A percentile compares a stretch with the other conserved stretches of the same genome.
Conservation (phyloP, 805 yeast species). For the Saccharomycopsis malanga region DNA sequence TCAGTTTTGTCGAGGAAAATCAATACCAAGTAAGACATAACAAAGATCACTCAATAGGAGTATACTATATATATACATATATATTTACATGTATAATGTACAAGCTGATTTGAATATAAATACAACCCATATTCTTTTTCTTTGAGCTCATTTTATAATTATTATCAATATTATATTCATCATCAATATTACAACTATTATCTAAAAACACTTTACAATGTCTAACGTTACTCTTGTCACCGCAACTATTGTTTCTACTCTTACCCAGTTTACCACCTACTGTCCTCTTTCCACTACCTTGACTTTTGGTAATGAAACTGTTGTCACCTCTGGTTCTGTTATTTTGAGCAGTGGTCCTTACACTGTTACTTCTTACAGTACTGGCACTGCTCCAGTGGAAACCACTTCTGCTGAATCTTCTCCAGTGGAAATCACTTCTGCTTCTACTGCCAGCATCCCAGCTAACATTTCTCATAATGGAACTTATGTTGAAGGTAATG, state of each 20-base stretch:
- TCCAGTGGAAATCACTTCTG: not conserved
- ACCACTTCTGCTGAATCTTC: not conserved
- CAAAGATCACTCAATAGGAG: no score
- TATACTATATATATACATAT: no score
- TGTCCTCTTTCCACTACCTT: conserved; percentile 19
- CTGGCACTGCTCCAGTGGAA: conserved; percentile 1
- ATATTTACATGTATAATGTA: no score
- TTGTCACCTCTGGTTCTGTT: conserved; percentile 17
- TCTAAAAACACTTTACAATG: conserved; percentile 7
- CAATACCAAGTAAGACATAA: no score
- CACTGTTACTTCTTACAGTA: conserved; percentile 3
- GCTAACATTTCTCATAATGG: conserved; percentile 3
- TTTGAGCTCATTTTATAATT: no score
- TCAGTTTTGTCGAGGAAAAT: no score
- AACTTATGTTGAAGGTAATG: conserved; percentile 9
- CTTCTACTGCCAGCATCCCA: conserved; percentile 6
- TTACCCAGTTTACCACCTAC: conserved; percentile 18
- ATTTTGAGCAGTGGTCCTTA: not conserved
- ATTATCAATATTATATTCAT: no score
- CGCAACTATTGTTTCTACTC: conserved; percentile 3
- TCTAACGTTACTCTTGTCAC: conserved; percentile 17
- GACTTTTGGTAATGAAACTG: conserved; percentile 8
- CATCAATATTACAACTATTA: no score
- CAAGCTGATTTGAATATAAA: no score
- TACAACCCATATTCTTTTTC: no score